Conservation (phyloP, 2,329 filamentous ascomycete genomes). For the Xylariaceae sp. region DNA sequence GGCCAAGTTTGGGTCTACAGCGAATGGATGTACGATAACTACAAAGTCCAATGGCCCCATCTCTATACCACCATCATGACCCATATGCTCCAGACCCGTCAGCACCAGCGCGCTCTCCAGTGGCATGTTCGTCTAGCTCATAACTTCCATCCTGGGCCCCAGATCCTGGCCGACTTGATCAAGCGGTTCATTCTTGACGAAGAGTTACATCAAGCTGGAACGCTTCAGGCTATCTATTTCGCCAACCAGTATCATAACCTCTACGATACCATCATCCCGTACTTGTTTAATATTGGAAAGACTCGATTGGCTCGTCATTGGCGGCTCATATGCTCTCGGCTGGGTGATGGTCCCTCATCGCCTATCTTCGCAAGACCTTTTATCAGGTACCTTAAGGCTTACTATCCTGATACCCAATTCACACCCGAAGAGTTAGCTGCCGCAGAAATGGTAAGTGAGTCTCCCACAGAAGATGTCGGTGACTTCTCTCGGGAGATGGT, state of each 20-base stretch:
- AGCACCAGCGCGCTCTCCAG: conserved; percentile 37
- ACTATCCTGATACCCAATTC: conserved; percentile 40
- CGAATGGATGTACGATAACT: conserved; percentile 39
- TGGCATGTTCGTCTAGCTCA: conserved; percentile 48
- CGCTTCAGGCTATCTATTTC: conserved; percentile 44
- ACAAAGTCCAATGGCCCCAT: conserved; percentile 44
- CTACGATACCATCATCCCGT: conserved; percentile 51
- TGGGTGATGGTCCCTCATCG: conserved; percentile 39
- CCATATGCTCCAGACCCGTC: conserved; percentile 38
- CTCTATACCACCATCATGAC: conserved; percentile 47
- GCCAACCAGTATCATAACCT: conserved; percentile 40
- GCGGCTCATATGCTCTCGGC: conserved; percentile 40
- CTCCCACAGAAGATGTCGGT: conserved; percentile 12
- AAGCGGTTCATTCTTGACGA: conserved; percentile 38
- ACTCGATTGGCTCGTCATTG: conserved; percentile 43
- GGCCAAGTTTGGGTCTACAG: conserved; percentile 37
- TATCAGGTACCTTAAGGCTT: conserved; percentile 44
- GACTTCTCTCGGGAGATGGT: conserved; percentile 32
- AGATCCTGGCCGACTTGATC: conserved; percentile 40
- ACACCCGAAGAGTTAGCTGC: conserved; percentile 29
- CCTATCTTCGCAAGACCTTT: conserved; percentile 43
- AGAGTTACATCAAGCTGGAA: conserved; percentile 35
- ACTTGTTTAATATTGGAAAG: conserved; percentile 45
- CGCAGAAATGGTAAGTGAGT: conserved; percentile 7
- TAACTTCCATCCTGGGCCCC: conserved; percentile 39